Conservation (phyloP, 345 rosid genomes). For the Alliaria petiolata region DNA sequence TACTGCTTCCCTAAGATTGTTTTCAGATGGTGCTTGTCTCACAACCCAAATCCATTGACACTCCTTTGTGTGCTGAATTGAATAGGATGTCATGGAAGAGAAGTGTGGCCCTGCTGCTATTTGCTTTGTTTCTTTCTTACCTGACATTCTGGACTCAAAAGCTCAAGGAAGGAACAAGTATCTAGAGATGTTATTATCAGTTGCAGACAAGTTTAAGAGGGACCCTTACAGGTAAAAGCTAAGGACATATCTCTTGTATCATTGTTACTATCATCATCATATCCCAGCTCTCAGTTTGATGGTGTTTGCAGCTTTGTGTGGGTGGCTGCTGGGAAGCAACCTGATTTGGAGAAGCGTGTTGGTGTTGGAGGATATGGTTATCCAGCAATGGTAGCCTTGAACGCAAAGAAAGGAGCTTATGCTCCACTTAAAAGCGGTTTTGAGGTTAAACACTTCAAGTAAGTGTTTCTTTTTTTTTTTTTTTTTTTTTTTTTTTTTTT, state of each 20-base stretch:
- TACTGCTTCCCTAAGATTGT: background rate
- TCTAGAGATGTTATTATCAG: conserved; percentile 63
- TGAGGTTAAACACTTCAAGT: conserved; percentile 74
- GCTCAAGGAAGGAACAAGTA: conserved; percentile 94
- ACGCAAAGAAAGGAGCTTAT: conserved; percentile 86
- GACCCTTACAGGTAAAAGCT: conserved; percentile 70
- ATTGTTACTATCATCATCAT: background rate
- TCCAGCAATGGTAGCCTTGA: conserved; percentile 90
- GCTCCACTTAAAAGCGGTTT: conserved; percentile 92
- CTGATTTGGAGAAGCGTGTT: conserved; percentile 73
- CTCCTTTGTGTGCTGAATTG: background rate
- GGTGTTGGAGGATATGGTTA: conserved; percentile 97
- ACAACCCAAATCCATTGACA: background rate
- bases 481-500: background rate
- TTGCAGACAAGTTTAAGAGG: conserved; percentile 82
- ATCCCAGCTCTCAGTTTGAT: background rate
- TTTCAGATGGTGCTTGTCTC: background rate
- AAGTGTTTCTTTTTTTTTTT: conserved; percentile 31
- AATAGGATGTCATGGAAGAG: conserved; percentile 79
- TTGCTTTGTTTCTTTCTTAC: conserved; percentile 91
- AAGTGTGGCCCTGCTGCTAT: conserved; percentile 93
- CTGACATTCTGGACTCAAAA: conserved; percentile 93
- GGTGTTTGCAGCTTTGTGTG: conserved; percentile 69
- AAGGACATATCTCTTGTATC: background rate
- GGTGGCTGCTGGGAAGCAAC: conserved; percentile 93